Conservation (phyloP, 441 rosid species). For the Populus hybrid region DNA sequence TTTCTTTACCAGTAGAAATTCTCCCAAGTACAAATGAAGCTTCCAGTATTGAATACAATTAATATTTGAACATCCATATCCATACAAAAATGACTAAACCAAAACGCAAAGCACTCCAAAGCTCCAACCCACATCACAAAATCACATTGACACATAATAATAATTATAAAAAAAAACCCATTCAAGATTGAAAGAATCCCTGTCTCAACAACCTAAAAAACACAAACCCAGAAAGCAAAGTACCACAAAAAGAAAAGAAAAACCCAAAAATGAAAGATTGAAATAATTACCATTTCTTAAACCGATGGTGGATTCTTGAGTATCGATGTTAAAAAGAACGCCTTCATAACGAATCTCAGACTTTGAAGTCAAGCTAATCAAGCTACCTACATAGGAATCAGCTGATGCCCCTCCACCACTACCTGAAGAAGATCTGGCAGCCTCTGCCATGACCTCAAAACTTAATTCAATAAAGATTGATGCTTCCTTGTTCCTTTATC, state of each 20-base stretch:
- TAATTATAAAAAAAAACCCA: too few relatives aligned
- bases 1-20: not conserved
- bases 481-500: not conserved
- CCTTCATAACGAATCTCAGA: conserved; percentile 44
- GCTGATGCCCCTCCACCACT: conserved; percentile 15
- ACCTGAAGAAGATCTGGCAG: not conserved
- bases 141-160: not conserved
- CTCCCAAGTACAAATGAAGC: not conserved
- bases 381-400: conserved; percentile 39
- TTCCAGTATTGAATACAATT: not conserved
- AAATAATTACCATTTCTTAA: conserved; percentile 29
- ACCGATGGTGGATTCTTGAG: conserved; percentile 37
- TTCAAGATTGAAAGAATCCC: not conserved
- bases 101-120: not conserved
- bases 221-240: not conserved
- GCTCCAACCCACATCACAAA: not conserved
- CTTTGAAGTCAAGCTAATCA: conserved; percentile 41
- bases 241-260: not conserved
- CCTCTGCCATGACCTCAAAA: not conserved
- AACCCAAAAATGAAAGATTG: not conserved
- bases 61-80: not conserved
- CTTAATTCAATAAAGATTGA: not conserved
- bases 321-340: conserved; percentile 34
- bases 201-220: not conserved
- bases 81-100: not conserved